A percentile compares a stretch with the other conserved stretches of the same genome.
Conservation (phyloP, 352 stramenopile genomes). For the Pythium plurisporium region DNA sequence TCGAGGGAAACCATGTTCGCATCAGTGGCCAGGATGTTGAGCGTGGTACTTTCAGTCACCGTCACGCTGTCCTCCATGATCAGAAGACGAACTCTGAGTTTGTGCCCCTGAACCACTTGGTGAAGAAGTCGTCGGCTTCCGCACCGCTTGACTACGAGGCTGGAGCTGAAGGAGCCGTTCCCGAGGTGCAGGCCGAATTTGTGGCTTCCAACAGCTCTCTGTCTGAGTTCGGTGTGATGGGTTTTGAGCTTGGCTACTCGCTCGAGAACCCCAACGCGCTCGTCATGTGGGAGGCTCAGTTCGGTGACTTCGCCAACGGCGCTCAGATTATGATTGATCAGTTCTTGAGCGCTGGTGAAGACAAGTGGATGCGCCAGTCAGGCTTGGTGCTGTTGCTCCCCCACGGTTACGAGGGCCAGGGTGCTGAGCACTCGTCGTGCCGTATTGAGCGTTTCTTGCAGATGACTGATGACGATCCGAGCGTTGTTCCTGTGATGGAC, state of each 20-base stretch:
- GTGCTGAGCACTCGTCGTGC: conserved; percentile 77
- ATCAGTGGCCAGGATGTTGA: conserved; percentile 88
- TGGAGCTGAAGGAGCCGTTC: conserved; percentile 32
- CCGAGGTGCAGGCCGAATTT: conserved; percentile 48
- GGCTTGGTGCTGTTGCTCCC: conserved; percentile 74
- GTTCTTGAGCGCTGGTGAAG: conserved; percentile 76
- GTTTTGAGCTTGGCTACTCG: conserved; percentile 89
- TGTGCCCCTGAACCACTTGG: conserved; percentile 90
- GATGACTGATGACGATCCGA: conserved; percentile 67
- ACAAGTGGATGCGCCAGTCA: conserved; percentile 90
- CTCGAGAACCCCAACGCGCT: conserved; percentile 66
- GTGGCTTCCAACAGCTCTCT: conserved; percentile 80
- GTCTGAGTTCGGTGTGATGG: conserved; percentile 79
- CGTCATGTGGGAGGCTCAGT: conserved; percentile 92
- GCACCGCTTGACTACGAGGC: no score
- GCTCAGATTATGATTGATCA: conserved; percentile 88
- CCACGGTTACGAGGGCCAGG: conserved; percentile 85
- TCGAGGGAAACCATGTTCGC: conserved; percentile 79
- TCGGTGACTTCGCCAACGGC: conserved; percentile 87
- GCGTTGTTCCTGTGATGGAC: conserved; percentile 50
- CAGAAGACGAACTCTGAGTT: conserved; percentile 91
- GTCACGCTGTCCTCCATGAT: conserved; percentile 86
- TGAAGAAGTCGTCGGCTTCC: conserved; percentile 35
- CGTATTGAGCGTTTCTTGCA: conserved; percentile 85
- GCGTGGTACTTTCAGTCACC: conserved; percentile 87